Evolutionary conservation across 2,329 filamentous ascomycete genomes (phyloP), one percentile per base, ranked within the genome.

Genomic region (Colletotrichum tofieldiae): DNA sequence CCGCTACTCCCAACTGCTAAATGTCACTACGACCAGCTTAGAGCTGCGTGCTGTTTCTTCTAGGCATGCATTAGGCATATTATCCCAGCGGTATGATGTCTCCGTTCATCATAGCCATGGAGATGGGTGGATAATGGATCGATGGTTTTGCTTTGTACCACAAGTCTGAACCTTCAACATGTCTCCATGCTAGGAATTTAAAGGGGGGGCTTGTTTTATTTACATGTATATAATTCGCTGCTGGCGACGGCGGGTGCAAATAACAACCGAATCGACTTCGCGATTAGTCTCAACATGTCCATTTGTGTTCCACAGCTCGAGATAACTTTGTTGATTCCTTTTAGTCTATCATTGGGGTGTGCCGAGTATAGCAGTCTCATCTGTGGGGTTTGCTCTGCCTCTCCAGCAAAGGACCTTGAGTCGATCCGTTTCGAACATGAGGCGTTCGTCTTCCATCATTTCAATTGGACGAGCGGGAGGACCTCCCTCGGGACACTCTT

Each of bases 341-440:
- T 1, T 7, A 2, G 1, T 16, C 1, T 2, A 5, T 35, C 18
- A 8, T 51, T 20, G 26, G 12, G 26, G 9, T 18, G 9, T 12
- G 11, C 9, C 8, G 9, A 26, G 8, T 14, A 2, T n/a, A 20
- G 16, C 12, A 35, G 3, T 11, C 32, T n/a, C 56, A 75, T 49
- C 75, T 71, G 9, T 78, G 66, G 6, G 78, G 65, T 32, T 67
- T 75, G 5, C 52, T 74, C 65, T 79, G 77, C 45, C 78, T 72
- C 63, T 79, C 77, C 16, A 79, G 54, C 41, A 79, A 49, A 75
- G 37, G 2, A 78, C 58, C 56, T 76, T 78, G 6, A 72, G 72
- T 41, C 77, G 60, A 64, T 79, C 77, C 35, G 68, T 67, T 51
- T 78, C 76, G 23, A 73, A 74, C 8, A 71, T 78, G 16, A 76